Evolutionary conservation across 192 early-diverging fungal species (phyloP), one percentile per base, ranked within the genome.

Genomic region (Coemansia sp.): DNA sequence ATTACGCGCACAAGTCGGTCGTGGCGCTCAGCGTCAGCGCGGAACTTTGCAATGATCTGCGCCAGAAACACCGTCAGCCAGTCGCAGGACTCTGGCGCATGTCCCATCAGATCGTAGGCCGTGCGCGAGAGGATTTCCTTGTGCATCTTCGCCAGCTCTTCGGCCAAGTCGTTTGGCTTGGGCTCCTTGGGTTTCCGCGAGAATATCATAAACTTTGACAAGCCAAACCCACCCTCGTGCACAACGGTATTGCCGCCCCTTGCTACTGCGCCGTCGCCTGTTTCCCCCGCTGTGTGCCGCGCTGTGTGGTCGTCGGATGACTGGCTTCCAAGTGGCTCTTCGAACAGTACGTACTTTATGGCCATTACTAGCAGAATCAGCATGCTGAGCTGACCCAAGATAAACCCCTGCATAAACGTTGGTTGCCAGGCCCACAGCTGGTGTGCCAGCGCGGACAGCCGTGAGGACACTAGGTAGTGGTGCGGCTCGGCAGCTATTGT

Each of bases 61-160:
- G 85, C 87, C 57, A 87, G 63, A 53, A 88, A 81, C 33, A 88
- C 77, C 1, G 85, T 88, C 55, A 88, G 77, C 87, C 87, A 88
- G 72, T 85, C 77, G 72, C 85, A 86, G 27, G 83, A 80, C 71
- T 88, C 87, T 36, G 80, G 43, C 27, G 71, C 64, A 46, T 65
- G 71, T 1, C 53, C 66, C 24, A 60, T 16, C 31, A 84, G 78
- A 49, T 80, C 75, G 69, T 84, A 84, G 1, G 67, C 77, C 24
- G 82, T 84, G 20, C 82, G 78, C 71, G 74, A 64, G 55, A 84
- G 66, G 16, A 84, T 76, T 68, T 84, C 82, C 40, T 80, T 79
- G 53, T 74, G 73, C 68, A 84, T 79, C 46, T 57, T 79, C 39
- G 73, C 64, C 58, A 80, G 71, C 78, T 84, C 82, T 50, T 79